Percentiles rank a stretch among this genome's conserved stretches.
phyloP scores from a whole-genome alignment of 768 basidiomycete species.

The Mycena alexandri region DNA sequence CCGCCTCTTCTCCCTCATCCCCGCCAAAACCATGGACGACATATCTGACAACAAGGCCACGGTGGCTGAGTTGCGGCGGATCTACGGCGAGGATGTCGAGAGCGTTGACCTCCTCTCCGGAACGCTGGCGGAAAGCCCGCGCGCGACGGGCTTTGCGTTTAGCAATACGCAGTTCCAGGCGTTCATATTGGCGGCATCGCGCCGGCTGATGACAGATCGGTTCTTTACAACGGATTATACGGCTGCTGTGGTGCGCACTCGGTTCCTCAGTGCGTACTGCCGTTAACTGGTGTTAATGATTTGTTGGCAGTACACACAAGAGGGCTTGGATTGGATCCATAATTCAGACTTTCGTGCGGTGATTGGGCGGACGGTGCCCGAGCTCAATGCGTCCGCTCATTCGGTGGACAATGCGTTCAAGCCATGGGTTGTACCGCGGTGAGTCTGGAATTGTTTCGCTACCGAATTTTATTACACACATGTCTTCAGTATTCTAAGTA shows the following conservation, averaged over 20 bases:
- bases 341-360: conserved; percentile 25
- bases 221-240: conserved; percentile 34
- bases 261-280: background rate
- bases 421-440: conserved; percentile 22
- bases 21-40: conserved; percentile 26
- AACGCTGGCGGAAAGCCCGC: conserved; percentile 25
- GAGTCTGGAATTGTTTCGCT: background rate
- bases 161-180: conserved; percentile 31
- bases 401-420: conserved; percentile 31
- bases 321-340: conserved; percentile 24
- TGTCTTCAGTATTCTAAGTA: too few relatives aligned
- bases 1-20: conserved; percentile 29
- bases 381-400: conserved; percentile 7
- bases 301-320: conserved; percentile 15
- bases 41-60: conserved; percentile 26
- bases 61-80: conserved; percentile 11
- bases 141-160: conserved; percentile 31
- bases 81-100: conserved; percentile 33
- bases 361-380: conserved; percentile 25
- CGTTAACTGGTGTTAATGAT: background rate
- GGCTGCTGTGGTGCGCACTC: conserved; percentile 4
- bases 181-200: conserved; percentile 28
- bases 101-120: conserved; percentile 28
- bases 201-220: conserved; percentile 29
- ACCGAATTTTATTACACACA: too few relatives aligned